A percentile compares a stretch with the other conserved stretches of the same genome.
phyloP scores from a whole-genome alignment of 2,329 filamentous ascomycete species.

The Ophiosphaerella korrae region DNA sequence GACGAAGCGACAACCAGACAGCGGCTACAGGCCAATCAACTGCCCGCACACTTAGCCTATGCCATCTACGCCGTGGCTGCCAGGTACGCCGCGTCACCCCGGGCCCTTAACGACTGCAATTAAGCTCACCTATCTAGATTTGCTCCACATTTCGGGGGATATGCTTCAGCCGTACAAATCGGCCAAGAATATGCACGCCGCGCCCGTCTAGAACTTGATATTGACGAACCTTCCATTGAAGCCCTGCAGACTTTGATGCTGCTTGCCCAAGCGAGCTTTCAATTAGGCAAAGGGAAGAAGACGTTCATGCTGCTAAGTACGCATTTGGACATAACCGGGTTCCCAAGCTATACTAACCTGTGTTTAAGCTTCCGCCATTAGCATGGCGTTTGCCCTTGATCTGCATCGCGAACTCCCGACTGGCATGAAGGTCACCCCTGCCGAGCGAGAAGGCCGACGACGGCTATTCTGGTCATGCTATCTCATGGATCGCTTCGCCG shows the following conservation, averaged over 20 bases:
- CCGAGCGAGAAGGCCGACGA: constrained; percentile 76
- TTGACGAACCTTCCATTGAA: constrained; percentile 81
- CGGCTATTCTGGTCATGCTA: constrained; percentile 91
- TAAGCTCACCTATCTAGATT: constrained; percentile 59
- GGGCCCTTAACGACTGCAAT: constrained; percentile 58
- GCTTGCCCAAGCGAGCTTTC: constrained; percentile 75
- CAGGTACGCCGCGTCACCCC: constrained; percentile 40
- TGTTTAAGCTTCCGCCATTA: constrained; percentile 69
- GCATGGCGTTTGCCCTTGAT: constrained; percentile 82
- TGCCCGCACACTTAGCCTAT: constrained; percentile 59
- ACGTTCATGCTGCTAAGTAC: constrained; percentile 84
- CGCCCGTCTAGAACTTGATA: constrained; percentile 72
- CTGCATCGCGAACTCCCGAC: constrained; percentile 76
- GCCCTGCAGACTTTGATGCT: constrained; percentile 76
- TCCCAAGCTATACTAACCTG: constrained; percentile 21
- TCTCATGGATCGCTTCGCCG: constrained; percentile 80
- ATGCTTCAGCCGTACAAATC: constrained; percentile 68
- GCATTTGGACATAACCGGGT: not conserved
- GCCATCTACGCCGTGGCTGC: constrained; percentile 58
- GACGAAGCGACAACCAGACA: constrained; percentile 78
- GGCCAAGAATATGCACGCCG: constrained; percentile 76
- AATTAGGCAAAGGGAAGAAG: constrained; percentile 79
- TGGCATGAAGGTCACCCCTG: constrained; percentile 64
- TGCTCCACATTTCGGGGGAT: constrained; percentile 68
- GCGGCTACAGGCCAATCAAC: constrained; percentile 69